phyloP scores from a whole-genome alignment of 2,329 filamentous ascomycete species.

The Phyllosticta citribraziliensis region DNA sequence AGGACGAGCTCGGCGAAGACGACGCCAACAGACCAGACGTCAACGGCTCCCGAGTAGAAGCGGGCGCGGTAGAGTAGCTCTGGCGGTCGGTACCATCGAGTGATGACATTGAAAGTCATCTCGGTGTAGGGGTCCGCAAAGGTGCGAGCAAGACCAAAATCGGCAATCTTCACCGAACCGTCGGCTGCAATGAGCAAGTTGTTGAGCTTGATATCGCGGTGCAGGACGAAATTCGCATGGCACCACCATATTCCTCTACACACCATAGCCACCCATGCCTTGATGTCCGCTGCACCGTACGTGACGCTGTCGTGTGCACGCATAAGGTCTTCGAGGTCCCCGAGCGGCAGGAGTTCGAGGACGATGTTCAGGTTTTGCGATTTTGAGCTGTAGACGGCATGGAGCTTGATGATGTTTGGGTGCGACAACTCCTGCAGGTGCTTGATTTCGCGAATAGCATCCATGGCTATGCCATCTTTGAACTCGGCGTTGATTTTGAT shows the following conservation, averaged over 20 bases:
- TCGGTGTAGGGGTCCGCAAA: constrained; percentile 79
- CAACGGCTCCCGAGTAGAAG: constrained; percentile 83
- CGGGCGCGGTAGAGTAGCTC: constrained; percentile 86
- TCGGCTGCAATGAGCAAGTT: constrained; percentile 91
- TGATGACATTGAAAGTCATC: constrained; percentile 95
- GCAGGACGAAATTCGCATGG: constrained; percentile 85
- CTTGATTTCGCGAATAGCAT: constrained; percentile 92
- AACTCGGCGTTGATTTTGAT: constrained; percentile 82
- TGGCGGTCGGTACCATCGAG: constrained; percentile 89
- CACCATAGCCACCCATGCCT: constrained; percentile 99
- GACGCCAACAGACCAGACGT: constrained; percentile 87
- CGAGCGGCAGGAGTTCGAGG: constrained; percentile 85
- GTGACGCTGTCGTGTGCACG: constrained; percentile 68
- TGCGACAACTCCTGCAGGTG: constrained; percentile 90
- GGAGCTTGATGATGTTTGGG: constrained; percentile 87
- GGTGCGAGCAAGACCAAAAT: constrained; percentile 87
- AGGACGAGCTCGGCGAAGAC: constrained; percentile 88
- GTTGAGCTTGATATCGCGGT: constrained; percentile 98
- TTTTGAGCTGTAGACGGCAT: constrained; percentile 90
- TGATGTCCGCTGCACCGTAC: constrained; percentile 85
- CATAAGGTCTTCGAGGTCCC: constrained; percentile 90
- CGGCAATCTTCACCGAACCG: constrained; percentile 87
- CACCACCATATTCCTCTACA: constrained; percentile 89
- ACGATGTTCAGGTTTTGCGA: constrained; percentile 95
- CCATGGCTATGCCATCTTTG: constrained; percentile 83